Evolutionary conservation across 2,329 filamentous ascomycete species (phyloP).

Genomic region (Fusarium nelsonii): DNA sequence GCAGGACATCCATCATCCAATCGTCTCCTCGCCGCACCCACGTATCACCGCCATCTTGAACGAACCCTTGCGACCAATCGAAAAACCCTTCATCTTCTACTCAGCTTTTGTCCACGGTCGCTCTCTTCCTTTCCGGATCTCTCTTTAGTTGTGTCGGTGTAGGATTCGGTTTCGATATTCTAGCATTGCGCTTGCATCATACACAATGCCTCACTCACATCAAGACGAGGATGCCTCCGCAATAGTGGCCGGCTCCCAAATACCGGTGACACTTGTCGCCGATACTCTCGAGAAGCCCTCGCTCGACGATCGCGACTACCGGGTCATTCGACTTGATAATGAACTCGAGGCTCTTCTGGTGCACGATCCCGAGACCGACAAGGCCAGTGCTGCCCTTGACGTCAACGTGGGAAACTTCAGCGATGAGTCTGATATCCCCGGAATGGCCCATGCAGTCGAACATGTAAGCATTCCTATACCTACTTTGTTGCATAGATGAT

Average conservation of each 20-base stretch:
- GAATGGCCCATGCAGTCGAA: conserved; percentile 96
- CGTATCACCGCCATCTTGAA: conserved; percentile 31
- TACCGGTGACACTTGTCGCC: conserved; percentile 62
- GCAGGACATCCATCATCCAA: conserved; percentile 9
- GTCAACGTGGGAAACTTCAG: conserved; percentile 97
- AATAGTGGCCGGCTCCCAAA: conserved; percentile 44
- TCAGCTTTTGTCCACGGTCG: conserved; percentile 15
- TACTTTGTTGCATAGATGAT: not conserved
- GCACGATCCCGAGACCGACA: conserved; percentile 94
- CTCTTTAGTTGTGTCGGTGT: conserved; percentile 20
- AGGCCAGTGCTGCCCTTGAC: conserved; percentile 94
- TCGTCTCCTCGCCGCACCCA: conserved; percentile 16
- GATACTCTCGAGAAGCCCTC: conserved; percentile 84
- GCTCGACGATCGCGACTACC: conserved; percentile 87
- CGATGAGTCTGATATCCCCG: conserved; percentile 89
- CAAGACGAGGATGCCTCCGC: conserved; percentile 41
- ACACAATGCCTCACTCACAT: conserved; percentile 51
- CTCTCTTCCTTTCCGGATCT: conserved; percentile 23
- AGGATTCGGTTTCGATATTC: conserved; percentile 15
- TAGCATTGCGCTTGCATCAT: conserved; percentile 31
- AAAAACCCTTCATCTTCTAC: conserved; percentile 18
- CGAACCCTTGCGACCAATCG: conserved; percentile 33
- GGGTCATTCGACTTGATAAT: conserved; percentile 87
- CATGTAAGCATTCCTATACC: conserved; percentile 66
- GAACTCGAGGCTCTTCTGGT: conserved; percentile 91